phyloP scores from a whole-genome alignment of 495 filamentous ascomycete genomes.

The Neurospora sp. region DNA sequence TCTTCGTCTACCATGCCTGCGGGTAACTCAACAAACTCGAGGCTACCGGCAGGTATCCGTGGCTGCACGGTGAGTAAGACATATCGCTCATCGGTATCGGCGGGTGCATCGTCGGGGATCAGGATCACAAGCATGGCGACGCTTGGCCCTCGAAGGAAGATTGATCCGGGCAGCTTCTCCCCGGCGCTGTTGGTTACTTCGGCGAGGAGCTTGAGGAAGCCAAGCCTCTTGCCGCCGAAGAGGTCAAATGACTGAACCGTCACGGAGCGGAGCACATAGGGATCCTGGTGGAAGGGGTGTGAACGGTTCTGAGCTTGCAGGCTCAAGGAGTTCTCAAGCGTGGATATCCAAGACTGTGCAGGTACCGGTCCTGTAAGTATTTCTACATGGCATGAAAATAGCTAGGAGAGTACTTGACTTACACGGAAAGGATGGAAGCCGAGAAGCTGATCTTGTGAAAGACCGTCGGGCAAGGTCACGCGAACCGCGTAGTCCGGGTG shows the following conservation, averaged over 20 bases:
- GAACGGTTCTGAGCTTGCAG: conserved; percentile 43
- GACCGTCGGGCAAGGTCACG: conserved; percentile 46
- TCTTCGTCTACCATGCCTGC: conserved; percentile 83
- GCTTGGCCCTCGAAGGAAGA: conserved; percentile 73
- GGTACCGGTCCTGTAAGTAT: not conserved
- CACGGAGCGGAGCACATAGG: conserved; percentile 61
- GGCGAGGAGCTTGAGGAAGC: conserved; percentile 70
- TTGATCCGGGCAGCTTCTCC: conserved; percentile 61
- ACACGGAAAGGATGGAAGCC: conserved; percentile 60
- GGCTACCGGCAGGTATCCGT: conserved; percentile 65
- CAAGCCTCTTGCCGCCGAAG: conserved; percentile 53
- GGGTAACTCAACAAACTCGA: conserved; percentile 70
- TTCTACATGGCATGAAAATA: not conserved
- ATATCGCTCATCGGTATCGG: conserved; percentile 44
- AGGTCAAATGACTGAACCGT: conserved; percentile 66
- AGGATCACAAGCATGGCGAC: conserved; percentile 77
- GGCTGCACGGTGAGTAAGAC: conserved; percentile 77
- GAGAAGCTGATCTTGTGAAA: conserved; percentile 54
- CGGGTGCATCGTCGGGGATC: conserved; percentile 53
- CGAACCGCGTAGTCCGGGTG: conserved; percentile 35
- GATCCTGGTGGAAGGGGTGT: conserved; percentile 62
- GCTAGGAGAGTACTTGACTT: conserved; percentile 1
- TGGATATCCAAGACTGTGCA: conserved; percentile 53
- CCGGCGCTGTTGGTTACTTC: conserved; percentile 52
- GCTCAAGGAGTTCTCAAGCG: conserved; percentile 52